These are phyloP conservation scores for Coemansia sp. DNA, from an alignment of 192 early-diverging fungal species.

Conservation along the genomic window DNA sequence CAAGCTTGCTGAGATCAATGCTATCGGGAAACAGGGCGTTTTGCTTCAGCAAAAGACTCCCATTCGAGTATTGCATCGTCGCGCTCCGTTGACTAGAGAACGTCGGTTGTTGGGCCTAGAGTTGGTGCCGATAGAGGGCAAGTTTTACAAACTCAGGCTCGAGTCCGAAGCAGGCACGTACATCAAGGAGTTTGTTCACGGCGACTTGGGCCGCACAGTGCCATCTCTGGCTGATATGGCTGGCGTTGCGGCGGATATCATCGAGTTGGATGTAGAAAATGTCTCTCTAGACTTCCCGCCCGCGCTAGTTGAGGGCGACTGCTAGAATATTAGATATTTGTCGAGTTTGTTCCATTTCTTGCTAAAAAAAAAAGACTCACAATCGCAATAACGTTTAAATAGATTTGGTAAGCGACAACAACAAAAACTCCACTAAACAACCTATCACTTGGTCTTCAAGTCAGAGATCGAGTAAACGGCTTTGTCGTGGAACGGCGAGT, in stretches of 20 bases:
- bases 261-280: constrained; percentile 84
- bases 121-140: constrained; percentile 54
- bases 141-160: constrained; percentile 67
- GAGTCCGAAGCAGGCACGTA: constrained; percentile 85
- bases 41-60: constrained; percentile 71
- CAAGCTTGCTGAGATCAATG: constrained; percentile 61
- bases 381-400: neutral
- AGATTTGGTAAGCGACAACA: neutral
- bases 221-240: constrained; percentile 71
- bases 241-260: constrained; percentile 69
- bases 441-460: constrained; percentile 17
- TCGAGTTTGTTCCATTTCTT: neutral
- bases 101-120: constrained; percentile 59
- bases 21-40: constrained; percentile 49
- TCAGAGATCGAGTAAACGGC: constrained; percentile 64
- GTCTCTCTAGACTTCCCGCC: constrained; percentile 89
- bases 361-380: neutral
- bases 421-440: neutral
- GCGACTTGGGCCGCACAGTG: constrained; percentile 84
- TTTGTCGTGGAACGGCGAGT: constrained; percentile 77
- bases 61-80: constrained; percentile 72
- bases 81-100: constrained; percentile 62
- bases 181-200: constrained; percentile 96
- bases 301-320: neutral
- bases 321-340: neutral